Percentiles rank a stretch among this genome's conserved stretches.
Evolutionary conservation across 495 filamentous ascomycete species (phyloP).

Genomic region (Podospora pseudoanserina): DNA sequence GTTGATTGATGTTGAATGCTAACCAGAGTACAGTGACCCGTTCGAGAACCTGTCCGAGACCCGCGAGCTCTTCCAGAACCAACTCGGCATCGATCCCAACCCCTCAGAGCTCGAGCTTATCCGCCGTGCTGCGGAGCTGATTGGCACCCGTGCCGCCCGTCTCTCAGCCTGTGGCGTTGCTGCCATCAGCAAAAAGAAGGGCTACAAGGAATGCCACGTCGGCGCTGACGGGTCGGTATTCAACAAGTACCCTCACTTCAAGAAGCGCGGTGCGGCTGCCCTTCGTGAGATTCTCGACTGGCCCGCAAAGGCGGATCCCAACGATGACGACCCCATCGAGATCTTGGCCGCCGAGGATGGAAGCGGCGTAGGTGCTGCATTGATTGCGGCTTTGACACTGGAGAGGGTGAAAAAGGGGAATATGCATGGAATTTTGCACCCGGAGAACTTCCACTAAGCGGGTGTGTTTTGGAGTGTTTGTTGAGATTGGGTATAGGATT

Average conservation of each 20-base stretch:
- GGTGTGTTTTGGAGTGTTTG: too few relatives aligned
- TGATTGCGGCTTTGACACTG: constrained; percentile 90
- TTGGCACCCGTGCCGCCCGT: constrained; percentile 89
- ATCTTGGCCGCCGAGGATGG: constrained; percentile 90
- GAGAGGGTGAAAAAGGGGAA: constrained; percentile 79
- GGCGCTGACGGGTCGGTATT: constrained; percentile 95
- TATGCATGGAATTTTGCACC: constrained; percentile 71
- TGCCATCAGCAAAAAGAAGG: constrained; percentile 94
- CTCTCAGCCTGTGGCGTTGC: constrained; percentile 91
- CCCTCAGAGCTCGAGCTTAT: constrained; percentile 78
- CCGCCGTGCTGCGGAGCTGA: constrained; percentile 84
- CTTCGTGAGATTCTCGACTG: constrained; percentile 93
- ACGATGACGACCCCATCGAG: constrained; percentile 76
- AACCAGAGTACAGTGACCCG: constrained; percentile 60
- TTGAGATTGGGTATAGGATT: not conserved
- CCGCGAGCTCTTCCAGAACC: constrained; percentile 68
- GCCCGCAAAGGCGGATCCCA: constrained; percentile 57
- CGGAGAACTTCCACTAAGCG: constrained; percentile 51
- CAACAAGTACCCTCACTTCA: constrained; percentile 98
- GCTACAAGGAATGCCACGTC: constrained; percentile 80
- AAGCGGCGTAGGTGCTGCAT: constrained; percentile 89
- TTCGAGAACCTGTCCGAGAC: constrained; percentile 92
- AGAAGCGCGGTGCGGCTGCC: constrained; percentile 80
- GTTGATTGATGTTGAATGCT: not conserved
- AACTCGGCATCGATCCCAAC: constrained; percentile 64